Evolutionary conservation across 176 grass and related monocot genomes (phyloP).

Genomic region (Rhynchospora tenuis): DNA sequence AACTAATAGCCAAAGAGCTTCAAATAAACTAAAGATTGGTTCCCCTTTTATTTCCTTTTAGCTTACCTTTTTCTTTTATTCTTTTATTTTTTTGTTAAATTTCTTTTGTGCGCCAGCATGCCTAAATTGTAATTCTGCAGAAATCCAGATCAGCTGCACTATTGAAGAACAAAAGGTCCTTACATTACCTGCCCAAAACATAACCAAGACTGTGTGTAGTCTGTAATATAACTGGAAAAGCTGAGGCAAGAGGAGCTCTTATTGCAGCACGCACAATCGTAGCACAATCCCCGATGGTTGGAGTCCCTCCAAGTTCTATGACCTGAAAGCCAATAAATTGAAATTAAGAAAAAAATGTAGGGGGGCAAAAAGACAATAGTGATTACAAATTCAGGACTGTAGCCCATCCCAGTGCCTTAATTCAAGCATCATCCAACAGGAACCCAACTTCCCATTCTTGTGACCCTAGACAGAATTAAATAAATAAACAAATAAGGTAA

Average conservation of each 20-base stretch:
- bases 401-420: background rate
- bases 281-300: slow-evolving; percentile 89
- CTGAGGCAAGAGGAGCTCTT: slow-evolving; percentile 63
- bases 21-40: slow-evolving; percentile 21
- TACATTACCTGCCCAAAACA: slow-evolving; percentile 77
- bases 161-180: slow-evolving; percentile 8
- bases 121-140: background rate
- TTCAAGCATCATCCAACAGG: background rate
- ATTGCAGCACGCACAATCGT: slow-evolving; percentile 80
- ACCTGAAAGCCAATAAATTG: slow-evolving; percentile 53
- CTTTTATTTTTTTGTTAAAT: background rate
- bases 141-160: background rate
- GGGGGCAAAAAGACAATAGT: background rate
- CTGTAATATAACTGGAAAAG: slow-evolving; percentile 79
- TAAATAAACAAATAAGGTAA: slow-evolving; percentile 2
- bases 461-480: background rate
- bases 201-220: slow-evolving; percentile 82
- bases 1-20: background rate
- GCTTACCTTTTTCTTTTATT: background rate
- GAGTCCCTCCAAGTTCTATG: slow-evolving; percentile 69
- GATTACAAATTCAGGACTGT: background rate
- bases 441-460: background rate
- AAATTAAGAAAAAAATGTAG: background rate
- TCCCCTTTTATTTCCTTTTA: background rate
- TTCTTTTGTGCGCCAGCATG: background rate